Evolutionary conservation across 495 filamentous ascomycete genomes (phyloP).

Genomic region (Penicillium arizonense): DNA sequence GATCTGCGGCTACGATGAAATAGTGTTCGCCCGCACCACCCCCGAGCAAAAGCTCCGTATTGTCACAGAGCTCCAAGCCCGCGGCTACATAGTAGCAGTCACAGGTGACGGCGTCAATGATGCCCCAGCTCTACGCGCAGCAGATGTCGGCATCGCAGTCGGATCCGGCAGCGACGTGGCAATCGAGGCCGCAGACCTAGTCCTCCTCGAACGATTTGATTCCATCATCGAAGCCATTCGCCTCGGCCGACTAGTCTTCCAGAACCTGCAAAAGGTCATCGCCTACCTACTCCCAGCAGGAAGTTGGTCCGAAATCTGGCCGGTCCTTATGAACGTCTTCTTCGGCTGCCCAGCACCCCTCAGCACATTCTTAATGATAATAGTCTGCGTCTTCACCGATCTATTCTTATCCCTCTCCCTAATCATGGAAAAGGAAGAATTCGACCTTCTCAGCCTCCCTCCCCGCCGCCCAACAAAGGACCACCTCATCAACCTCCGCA

Average conservation of each 20-base stretch:
- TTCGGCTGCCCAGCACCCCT: constrained; percentile 70
- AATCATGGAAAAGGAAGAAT: constrained; percentile 69
- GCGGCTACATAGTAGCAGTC: constrained; percentile 70
- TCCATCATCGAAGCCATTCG: constrained; percentile 67
- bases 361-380: constrained; percentile 69
- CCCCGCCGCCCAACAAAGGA: constrained; percentile 63
- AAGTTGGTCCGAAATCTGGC: constrained; percentile 73
- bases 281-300: constrained; percentile 63
- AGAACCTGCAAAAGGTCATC: constrained; percentile 61
- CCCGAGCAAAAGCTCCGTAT: constrained; percentile 78
- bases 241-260: constrained; percentile 53
- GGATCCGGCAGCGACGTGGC: constrained; percentile 58
- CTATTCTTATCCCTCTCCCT: constrained; percentile 59
- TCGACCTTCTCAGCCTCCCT: constrained; percentile 62
- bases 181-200: constrained; percentile 84
- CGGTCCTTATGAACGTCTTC: constrained; percentile 67
- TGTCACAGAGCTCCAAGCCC: constrained; percentile 62
- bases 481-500: constrained; percentile 51
- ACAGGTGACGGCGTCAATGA: constrained; percentile 73
- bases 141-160: constrained; percentile 69
- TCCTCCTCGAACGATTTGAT: constrained; percentile 70
- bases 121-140: constrained; percentile 61
- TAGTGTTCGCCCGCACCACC: constrained; percentile 71
- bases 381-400: constrained; percentile 69
- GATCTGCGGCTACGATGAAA: constrained; percentile 58